Evolutionary conservation across 257 asterid genomes (phyloP).

Genomic region (Solanum lignicaule): DNA sequence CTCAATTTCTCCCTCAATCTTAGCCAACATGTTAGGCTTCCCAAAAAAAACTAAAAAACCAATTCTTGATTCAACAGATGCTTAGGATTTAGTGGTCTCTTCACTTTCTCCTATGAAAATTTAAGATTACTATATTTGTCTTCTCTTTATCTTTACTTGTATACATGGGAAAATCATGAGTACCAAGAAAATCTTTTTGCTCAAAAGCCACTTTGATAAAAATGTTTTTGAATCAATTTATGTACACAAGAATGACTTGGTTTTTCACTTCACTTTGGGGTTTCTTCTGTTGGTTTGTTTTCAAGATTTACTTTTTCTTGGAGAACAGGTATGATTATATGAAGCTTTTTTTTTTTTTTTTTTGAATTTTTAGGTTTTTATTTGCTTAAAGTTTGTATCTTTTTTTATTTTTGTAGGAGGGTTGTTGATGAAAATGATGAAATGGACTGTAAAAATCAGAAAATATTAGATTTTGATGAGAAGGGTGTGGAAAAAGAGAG

Average conservation of each 20-base stretch:
- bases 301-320: slow-evolving; percentile 25
- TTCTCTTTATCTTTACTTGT: slow-evolving; percentile 28
- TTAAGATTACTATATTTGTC: not conserved
- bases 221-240: slow-evolving; percentile 13
- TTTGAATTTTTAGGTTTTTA: not conserved
- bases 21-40: slow-evolving; percentile 14
- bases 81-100: slow-evolving; percentile 10
- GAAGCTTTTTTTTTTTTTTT: not conserved
- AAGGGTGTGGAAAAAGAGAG: slow-evolving; percentile 20
- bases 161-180: slow-evolving; percentile 24
- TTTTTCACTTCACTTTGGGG: slow-evolving; percentile 16
- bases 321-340: slow-evolving; percentile 32
- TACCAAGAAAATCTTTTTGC: slow-evolving; percentile 7
- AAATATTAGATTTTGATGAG: slow-evolving; percentile 11
- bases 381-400: not conserved
- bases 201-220: slow-evolving; percentile 21
- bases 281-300: slow-evolving; percentile 18
- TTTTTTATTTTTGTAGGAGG: slow-evolving; percentile 27
- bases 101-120: slow-evolving; percentile 24
- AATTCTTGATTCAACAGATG: not conserved
- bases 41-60: not conserved
- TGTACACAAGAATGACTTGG: slow-evolving; percentile 18
- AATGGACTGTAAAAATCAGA: slow-evolving; percentile 9
- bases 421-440: slow-evolving; percentile 4
- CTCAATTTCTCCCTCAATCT: slow-evolving; percentile 13